Evolutionary conservation across 352 stramenopile species (phyloP).

Genomic region (Phytophthora vignae): DNA sequence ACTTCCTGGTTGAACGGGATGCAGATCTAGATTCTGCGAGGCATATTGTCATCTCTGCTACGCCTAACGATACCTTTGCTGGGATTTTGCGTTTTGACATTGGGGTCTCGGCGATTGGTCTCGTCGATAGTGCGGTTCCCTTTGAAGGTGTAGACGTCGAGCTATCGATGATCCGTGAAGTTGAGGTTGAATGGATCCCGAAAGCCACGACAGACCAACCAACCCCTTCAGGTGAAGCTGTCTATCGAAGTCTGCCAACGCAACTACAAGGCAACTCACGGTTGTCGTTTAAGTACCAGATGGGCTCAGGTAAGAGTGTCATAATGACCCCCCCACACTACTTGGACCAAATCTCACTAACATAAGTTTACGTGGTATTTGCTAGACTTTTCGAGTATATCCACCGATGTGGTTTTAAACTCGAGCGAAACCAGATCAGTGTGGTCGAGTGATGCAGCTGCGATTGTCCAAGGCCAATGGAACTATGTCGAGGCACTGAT

Average conservation of each 20-base stretch:
- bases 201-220: constrained; percentile 9
- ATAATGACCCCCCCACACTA: background rate
- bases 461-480: constrained; percentile 36
- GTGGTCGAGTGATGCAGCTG: constrained; percentile 46
- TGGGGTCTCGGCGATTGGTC: constrained; percentile 19
- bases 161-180: constrained; percentile 18
- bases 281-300: constrained; percentile 44
- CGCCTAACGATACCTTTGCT: constrained; percentile 25
- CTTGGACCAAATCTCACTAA: background rate
- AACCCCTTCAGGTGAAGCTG: constrained; percentile 6
- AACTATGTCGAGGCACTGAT: constrained; percentile 33
- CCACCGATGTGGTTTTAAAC: constrained; percentile 46
- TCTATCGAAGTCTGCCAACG: constrained; percentile 44
- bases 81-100: constrained; percentile 35
- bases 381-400: constrained; percentile 50
- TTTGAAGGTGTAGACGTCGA: constrained; percentile 30
- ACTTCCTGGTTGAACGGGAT: constrained; percentile 17
- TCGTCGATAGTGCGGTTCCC: background rate
- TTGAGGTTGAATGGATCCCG: constrained; percentile 42
- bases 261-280: constrained; percentile 27
- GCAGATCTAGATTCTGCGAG: constrained; percentile 17
- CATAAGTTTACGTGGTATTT: background rate
- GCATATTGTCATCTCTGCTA: constrained; percentile 27
- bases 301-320: constrained; percentile 41
- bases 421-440: constrained; percentile 16